Base-by-base conservation (phyloP, 23 red algal genomes). In the Gracilariopsis chorda region DNA sequence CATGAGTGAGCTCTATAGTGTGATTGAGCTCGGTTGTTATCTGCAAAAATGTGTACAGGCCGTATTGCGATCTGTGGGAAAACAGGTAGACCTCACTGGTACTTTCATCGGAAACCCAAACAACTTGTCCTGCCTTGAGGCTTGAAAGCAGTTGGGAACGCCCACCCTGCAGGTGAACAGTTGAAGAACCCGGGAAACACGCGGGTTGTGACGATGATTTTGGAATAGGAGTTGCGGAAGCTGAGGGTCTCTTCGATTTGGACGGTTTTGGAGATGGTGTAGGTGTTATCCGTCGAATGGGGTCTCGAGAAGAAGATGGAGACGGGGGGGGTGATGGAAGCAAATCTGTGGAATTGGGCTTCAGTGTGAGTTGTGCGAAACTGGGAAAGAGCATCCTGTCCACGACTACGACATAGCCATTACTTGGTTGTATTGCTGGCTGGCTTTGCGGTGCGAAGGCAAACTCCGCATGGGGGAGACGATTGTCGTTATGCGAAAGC, bases 131-230 rank as follows among this genome's bases (percentile, higher is more conserved):
- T 29, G 80, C 56, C 20, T 25, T 16, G 16, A 84, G 80, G 13
- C 28, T 58, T 2, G 55, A 61, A 17, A 84, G 40, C 9, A 39
- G 45, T 0, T 76, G n/a, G 37, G 48, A 41, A 23, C 20, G 16
- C 27, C 84, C 84, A 77, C 29, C 29, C 17, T 41, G 64, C 42
- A 75, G 12, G 34, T 77, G 33, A 11, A 88, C 53, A 4, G 3
- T 88, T 17, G 84, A 64, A 43, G 67, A 77, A 19, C 19, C 37
- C 30, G 84, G 67, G 46, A 88, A 88, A 35, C 84, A 88, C 16
- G 55, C 80, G 11, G 45, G 36, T 56, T 35, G 17, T 19, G 73
- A 43, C 8, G 24, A 17, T 25, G 13, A 4, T 39, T 12, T 9
- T 9, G 45, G 36, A 23, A 64, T 46, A 9, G 35, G 53, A 24